Evolutionary conservation across 768 basidiomycete genomes (phyloP), one percentile per base, ranked within the genome.

Genomic region (Tubosaeta sp.): DNA sequence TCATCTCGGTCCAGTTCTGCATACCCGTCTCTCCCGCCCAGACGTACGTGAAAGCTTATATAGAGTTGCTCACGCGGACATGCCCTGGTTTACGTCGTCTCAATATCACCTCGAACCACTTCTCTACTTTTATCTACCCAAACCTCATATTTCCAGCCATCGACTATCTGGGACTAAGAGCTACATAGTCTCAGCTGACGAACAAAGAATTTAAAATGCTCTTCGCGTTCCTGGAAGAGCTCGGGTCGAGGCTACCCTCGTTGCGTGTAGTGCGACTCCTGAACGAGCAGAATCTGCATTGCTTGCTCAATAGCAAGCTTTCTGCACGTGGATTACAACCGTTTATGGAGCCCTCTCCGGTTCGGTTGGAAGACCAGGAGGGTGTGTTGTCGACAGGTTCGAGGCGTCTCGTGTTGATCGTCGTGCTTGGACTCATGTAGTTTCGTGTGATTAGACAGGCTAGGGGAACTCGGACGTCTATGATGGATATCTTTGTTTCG

Each of bases 351-450:
- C 48, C 19, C 3, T 1, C 39, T 7, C 8, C 45, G 2, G 53
- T 66, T 25, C 64, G 61, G 13, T 2, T 66, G 10, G 64, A 68
- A 46, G 66, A 68, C 43, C 13, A 41, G 18, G 50, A 59, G 0
- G 58, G 66, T 0, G 21, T 52, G 40, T 49, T 58, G 18, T 31
- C 68, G 19, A 54, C 45, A 63, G 64, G 64, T 67, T 32, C 9
- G 58, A 11, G 12, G 1, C 14, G 6, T 1, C 18, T 9, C 12
- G 12, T 31, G 7, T 36, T 31, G 11, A 2, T 11, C 12, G 13
- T 14, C 16, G 4, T 44, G 11, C 18, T 31, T 34, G 19, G 18
- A 41, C 27, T 59, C 29, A 59, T 16, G 7, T 27, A 1, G 25
- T 6, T 14, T 13, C 21, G 14, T 18, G 27, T 31, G 12, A 31